Evolutionary conservation across 1,284 basidiomycete species (phyloP), one percentile per base, ranked within the genome.

Genomic region (Volvariella volvacea): DNA sequence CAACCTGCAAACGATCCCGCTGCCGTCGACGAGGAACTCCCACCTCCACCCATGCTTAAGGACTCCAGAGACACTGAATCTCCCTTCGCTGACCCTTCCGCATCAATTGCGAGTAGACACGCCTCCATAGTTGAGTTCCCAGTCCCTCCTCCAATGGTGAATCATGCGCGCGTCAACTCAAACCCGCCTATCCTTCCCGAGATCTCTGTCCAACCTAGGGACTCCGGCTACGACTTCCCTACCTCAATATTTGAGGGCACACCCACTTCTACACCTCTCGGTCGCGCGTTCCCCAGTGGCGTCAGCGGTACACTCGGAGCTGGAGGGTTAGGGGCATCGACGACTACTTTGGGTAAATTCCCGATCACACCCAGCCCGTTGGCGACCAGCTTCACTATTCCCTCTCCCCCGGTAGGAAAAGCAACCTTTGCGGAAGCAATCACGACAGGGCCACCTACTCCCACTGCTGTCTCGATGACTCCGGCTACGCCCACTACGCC

Each of bases 141-240:
- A 28, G 55, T 55, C n/a, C 70, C 69, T 12, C 69, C 72, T 9
- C 67, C 66, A 3, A 66, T 68, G 7, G 58, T 57, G 2, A 57
- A 57, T 22, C 63, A 63, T 43, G 56, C 67, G 42, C 71, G 76
- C 47, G 55, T 77, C 46, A 56, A 72, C 31, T 76, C 77, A 1
- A 58, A 50, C 31, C 77, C 78, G 22, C 76, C 77, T 9, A 68
- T 59, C 25, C 66, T 80, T 12, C 78, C 78, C 15, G 78, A 80
- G 57, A 73, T 78, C 53, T 40, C 56, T 42, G 46, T 70, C 33
- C 70, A 76, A 52, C 64, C 71, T 40, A 58, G 62, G 22, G 59
- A 45, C 37, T 55, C 63, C 44, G 66, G 64, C 63, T 63, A 53
- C 61, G 22, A 21, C 17, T 43, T 17, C 25, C 37, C 20, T 22